Evolutionary conservation across 1,284 basidiomycete species (phyloP).

Genomic region (Fomitopsis betulina): DNA sequence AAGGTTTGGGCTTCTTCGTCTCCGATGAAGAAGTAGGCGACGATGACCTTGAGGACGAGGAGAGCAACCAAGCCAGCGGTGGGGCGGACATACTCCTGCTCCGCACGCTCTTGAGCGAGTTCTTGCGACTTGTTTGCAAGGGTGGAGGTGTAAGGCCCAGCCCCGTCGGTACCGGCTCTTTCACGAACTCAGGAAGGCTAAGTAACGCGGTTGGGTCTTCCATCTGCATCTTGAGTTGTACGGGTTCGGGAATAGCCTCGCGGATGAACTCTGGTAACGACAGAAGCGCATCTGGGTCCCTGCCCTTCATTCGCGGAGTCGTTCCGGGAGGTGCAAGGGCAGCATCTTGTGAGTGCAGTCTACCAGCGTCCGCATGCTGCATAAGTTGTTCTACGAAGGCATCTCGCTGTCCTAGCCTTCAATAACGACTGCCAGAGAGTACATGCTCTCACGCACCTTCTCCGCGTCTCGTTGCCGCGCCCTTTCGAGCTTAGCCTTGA

Average conservation of each 20-base stretch:
- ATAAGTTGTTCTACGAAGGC: constrained; percentile 69
- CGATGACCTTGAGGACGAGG: constrained; percentile 24
- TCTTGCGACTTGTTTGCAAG: constrained; percentile 22
- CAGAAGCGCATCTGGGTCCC: constrained; percentile 56
- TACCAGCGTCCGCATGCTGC: constrained; percentile 60
- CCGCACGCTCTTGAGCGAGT: constrained; percentile 32
- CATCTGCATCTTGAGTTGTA: constrained; percentile 25
- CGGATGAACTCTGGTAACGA: constrained; percentile 64
- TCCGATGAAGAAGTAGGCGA: constrained; percentile 14
- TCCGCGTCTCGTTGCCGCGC: constrained; percentile 50
- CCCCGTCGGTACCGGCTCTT: constrained; percentile 32
- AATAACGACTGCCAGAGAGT: constrained; percentile 7
- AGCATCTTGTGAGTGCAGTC: constrained; percentile 73
- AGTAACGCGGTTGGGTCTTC: constrained; percentile 47
- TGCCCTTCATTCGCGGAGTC: constrained; percentile 24
- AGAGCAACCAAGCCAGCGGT: constrained; percentile 60
- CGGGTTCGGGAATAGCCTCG: constrained; percentile 38
- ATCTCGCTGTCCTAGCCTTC: constrained; percentile 42
- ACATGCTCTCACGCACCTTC: constrained; percentile 42
- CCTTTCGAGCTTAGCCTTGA: constrained; percentile 48
- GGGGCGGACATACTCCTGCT: constrained; percentile 70
- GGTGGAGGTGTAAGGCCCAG: constrained; percentile 24
- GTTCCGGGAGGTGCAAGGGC: constrained; percentile 21
- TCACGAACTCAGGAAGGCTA: constrained; percentile 55
- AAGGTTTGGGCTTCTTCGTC: constrained; percentile 12